Percentiles rank a stretch among this genome's conserved stretches.
Conservation (phyloP, 768 basidiomycete genomes). For the Tulasnella sp. region DNA sequence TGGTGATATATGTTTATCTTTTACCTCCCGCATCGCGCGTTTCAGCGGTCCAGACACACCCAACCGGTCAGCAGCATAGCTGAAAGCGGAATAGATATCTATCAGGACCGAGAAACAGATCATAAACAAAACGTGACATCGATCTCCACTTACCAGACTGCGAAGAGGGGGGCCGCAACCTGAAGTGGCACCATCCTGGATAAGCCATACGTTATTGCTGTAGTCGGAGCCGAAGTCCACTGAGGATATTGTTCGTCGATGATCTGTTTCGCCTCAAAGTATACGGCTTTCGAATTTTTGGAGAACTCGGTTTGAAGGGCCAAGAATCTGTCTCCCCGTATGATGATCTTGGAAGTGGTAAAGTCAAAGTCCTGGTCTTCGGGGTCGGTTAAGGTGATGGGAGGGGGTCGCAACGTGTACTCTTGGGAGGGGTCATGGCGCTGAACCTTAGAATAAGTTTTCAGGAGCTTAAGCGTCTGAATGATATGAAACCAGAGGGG, state of each 20-base stretch:
- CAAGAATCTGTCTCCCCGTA: no score
- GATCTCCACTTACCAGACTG: slow-evolving; percentile 45
- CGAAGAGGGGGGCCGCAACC: slow-evolving; percentile 64
- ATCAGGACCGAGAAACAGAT: no score
- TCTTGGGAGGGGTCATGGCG: slow-evolving; percentile 55
- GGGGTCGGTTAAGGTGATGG: slow-evolving; percentile 28
- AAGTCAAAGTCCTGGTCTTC: slow-evolving; percentile 70
- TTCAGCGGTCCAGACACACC: slow-evolving; percentile 67
- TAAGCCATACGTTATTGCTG: slow-evolving; percentile 90
- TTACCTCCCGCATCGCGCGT: slow-evolving; percentile 53
- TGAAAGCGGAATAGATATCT: slow-evolving; percentile 25
- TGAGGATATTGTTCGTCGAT: slow-evolving; percentile 74
- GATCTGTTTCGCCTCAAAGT: slow-evolving; percentile 70
- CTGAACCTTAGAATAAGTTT: slow-evolving; percentile 72
- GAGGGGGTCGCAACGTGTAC: slow-evolving; percentile 49
- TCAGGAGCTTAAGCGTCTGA: slow-evolving; percentile 84
- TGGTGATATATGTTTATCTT: no score
- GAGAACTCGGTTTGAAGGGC: no score
- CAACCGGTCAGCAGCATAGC: slow-evolving; percentile 56
- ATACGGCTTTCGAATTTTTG: no score
- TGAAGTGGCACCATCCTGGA: slow-evolving; percentile 94
- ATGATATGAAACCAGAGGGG: no score
- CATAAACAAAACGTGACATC: no score
- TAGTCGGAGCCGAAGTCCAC: slow-evolving; percentile 95
- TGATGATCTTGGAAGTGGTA: slow-evolving; percentile 51